Percentiles rank a stretch among this genome's conserved stretches.
Evolutionary conservation across 805 yeast species (phyloP).

Genomic region (Metahyphopichia silvanorum): DNA sequence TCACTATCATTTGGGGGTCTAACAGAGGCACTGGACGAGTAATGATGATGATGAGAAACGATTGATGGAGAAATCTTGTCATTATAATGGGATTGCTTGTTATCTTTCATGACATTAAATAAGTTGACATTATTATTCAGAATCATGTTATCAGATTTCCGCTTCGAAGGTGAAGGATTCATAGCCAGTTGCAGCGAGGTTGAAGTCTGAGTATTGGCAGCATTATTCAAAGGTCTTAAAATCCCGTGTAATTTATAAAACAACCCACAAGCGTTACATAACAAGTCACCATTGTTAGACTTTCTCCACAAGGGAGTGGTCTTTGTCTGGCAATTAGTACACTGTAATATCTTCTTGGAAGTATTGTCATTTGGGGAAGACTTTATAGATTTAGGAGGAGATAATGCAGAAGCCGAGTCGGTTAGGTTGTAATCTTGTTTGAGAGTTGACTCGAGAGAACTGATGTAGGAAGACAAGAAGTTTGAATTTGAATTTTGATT

Average conservation of each 20-base stretch:
- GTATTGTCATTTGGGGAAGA: slow-evolving; percentile 7
- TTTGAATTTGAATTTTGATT: slow-evolving; percentile 11
- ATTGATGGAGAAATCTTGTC: slow-evolving; percentile 5
- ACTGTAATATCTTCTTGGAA: slow-evolving; percentile 26
- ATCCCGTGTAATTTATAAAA: slow-evolving; percentile 45
- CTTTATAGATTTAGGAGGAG: slow-evolving; percentile 7
- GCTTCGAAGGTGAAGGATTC: background rate
- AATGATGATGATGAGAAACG: slow-evolving; percentile 8
- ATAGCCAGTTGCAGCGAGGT: background rate
- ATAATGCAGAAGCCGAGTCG: slow-evolving; percentile 6
- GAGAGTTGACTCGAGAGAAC: slow-evolving; percentile 34
- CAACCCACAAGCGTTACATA: slow-evolving; percentile 46
- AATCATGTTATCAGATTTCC: slow-evolving; percentile 14
- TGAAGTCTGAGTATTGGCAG: background rate
- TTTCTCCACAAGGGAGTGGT: slow-evolving; percentile 47
- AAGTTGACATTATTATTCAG: slow-evolving; percentile 22
- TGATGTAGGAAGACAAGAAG: slow-evolving; percentile 36
- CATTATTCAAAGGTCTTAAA: slow-evolving; percentile 34
- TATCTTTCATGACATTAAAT: slow-evolving; percentile 15
- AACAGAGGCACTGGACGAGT: background rate
- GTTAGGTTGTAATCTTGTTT: slow-evolving; percentile 20
- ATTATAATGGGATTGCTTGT: background rate
- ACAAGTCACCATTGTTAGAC: slow-evolving; percentile 37
- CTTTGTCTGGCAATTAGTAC: slow-evolving; percentile 41
- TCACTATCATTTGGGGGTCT: slow-evolving; percentile 7